Percentiles rank a stretch among this genome's conserved stretches.
Conservation (phyloP, 176 grass and related monocot species). For the Eleusine indica region DNA sequence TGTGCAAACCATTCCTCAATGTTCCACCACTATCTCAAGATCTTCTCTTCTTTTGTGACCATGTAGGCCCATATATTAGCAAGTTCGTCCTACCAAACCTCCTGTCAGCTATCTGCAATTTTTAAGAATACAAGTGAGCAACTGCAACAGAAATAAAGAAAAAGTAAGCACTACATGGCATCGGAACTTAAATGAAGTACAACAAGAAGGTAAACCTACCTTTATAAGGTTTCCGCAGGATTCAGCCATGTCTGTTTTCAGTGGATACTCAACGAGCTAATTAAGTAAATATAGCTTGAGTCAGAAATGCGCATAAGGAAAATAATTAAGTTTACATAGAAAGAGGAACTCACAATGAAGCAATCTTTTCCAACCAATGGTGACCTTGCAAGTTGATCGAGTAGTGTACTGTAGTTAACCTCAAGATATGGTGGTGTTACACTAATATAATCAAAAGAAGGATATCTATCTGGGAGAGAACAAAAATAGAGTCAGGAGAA, state of each 20-base stretch:
- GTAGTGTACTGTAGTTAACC: constrained; percentile 75
- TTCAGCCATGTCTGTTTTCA: constrained; percentile 78
- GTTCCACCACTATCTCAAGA: constrained; percentile 28
- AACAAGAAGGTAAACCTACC: constrained; percentile 35
- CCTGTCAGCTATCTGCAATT: constrained; percentile 83
- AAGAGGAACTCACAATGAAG: constrained; percentile 76
- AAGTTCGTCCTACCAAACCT: constrained; percentile 95
- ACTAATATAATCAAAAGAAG: constrained; percentile 89
- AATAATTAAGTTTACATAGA: constrained; percentile 12
- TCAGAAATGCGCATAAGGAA: constrained; percentile 38
- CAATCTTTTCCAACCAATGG: constrained; percentile 92
- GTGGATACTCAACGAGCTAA: constrained; percentile 89
- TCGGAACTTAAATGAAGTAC: background rate
- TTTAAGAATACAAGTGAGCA: constrained; percentile 39
- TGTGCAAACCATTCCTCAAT: constrained; percentile 11
- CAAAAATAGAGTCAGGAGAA: constrained; percentile 10
- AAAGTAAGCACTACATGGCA: background rate
- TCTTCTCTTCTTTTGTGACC: constrained; percentile 90
- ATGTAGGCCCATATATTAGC: constrained; percentile 86
- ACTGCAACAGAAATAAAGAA: background rate
- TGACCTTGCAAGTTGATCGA: constrained; percentile 75
- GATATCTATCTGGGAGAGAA: constrained; percentile 51
- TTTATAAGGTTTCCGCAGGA: constrained; percentile 80
- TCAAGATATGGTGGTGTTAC: constrained; percentile 87
- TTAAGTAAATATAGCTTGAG: constrained; percentile 25